phyloP scores from a whole-genome alignment of 306 rosid genomes.

The Casuarina cunninghamiana region DNA sequence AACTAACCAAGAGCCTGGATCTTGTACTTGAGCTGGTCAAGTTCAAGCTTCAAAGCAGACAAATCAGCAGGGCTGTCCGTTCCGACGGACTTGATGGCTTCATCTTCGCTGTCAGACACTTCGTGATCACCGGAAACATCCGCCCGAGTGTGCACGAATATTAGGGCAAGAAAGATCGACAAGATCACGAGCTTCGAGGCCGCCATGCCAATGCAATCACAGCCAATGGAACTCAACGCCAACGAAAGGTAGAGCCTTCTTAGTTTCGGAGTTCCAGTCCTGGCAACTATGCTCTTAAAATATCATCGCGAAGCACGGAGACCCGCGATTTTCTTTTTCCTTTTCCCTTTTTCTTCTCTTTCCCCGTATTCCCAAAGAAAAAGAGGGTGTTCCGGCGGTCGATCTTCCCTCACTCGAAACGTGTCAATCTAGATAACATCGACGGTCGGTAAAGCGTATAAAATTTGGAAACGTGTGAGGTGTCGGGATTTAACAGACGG shows the following conservation, averaged over 20 bases:
- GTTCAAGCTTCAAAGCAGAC: constrained; percentile 62
- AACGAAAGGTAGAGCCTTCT: neutral
- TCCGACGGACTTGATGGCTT: constrained; percentile 19
- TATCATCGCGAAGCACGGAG: neutral
- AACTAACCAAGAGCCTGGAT: constrained; percentile 73
- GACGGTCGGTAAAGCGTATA: neutral
- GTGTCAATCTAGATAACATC: neutral
- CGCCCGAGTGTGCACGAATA: constrained; percentile 40
- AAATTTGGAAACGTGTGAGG: neutral
- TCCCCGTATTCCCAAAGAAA: neutral
- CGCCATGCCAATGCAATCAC: constrained; percentile 64
- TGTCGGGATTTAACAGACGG: neutral
- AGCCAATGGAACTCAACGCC: constrained; percentile 47
- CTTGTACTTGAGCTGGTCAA: constrained; percentile 70
- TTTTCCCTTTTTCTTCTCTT: neutral
- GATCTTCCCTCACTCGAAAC: neutral
- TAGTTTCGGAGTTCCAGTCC: neutral
- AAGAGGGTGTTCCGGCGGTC: neutral
- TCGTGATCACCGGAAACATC: constrained; percentile 43
- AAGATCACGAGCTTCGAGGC: constrained; percentile 54
- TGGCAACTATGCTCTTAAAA: neutral
- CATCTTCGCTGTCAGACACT: constrained; percentile 18
- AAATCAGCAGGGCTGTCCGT: constrained; percentile 51
- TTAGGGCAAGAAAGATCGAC: constrained; percentile 58
- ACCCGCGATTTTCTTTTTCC: neutral